phyloP scores from a whole-genome alignment of 495 filamentous ascomycete genomes.

The Neurospora sp. region DNA sequence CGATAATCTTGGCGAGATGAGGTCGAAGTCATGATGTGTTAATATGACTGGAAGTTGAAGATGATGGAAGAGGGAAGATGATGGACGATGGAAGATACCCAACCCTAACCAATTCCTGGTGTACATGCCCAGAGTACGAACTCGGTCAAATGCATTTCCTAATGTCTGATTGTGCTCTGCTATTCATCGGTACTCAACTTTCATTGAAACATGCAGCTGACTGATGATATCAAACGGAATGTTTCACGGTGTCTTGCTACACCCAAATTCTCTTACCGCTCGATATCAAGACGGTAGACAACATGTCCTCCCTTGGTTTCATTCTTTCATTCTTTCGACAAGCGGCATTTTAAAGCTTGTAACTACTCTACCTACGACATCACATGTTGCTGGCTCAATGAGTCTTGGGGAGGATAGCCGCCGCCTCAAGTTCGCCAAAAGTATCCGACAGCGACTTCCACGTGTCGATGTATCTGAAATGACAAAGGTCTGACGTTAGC shows the following conservation, averaged over 20 bases:
- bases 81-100: not conserved
- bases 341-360: not conserved
- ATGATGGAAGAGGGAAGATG: not conserved
- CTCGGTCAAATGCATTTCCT: not conserved
- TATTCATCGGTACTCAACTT: not conserved
- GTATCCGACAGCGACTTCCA: slow-evolving; percentile 41
- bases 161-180: not conserved
- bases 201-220: not conserved
- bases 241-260: not conserved
- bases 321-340: not conserved
- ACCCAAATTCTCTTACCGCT: not conserved
- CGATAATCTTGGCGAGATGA: slow-evolving; percentile 1
- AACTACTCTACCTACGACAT: not conserved
- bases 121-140: not conserved
- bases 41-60: not conserved
- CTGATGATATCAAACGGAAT: not conserved
- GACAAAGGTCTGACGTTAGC: not conserved
- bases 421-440: slow-evolving; percentile 35
- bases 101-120: not conserved
- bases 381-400: not conserved
- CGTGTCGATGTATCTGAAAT: slow-evolving; percentile 32
- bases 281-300: not conserved
- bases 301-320: not conserved
- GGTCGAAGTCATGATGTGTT: not conserved
- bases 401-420: slow-evolving; percentile 22